Evolutionary conservation across 495 filamentous ascomycete species (phyloP).

Genomic region (Cercophora scortea): DNA sequence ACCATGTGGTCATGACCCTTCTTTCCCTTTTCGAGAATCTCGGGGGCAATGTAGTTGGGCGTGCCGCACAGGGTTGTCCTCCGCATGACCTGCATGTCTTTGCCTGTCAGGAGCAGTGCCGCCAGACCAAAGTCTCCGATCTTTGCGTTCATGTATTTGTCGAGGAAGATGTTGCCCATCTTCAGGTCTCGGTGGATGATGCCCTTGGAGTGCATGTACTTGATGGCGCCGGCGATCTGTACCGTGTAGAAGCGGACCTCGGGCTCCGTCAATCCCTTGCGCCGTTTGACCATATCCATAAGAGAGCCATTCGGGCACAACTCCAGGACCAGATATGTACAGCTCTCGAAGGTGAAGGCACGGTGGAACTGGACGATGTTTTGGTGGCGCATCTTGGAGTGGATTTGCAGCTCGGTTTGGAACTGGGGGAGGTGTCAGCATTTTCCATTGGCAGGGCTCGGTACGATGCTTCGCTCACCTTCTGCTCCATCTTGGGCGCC

Average conservation of each 20-base stretch:
- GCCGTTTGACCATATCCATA: slow-evolving; percentile 92
- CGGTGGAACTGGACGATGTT: slow-evolving; percentile 93
- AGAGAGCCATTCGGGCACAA: slow-evolving; percentile 94
- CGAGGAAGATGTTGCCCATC: slow-evolving; percentile 95
- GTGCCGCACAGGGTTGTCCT: slow-evolving; percentile 93
- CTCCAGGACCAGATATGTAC: slow-evolving; percentile 91
- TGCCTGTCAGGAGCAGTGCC: slow-evolving; percentile 80
- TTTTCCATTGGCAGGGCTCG: background rate
- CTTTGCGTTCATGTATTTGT: slow-evolving; percentile 94
- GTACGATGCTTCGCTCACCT: slow-evolving; percentile 45
- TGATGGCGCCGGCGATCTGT: slow-evolving; percentile 91
- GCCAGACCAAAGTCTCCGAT: slow-evolving; percentile 96
- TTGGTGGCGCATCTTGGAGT: slow-evolving; percentile 91
- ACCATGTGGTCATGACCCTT: slow-evolving; percentile 85
- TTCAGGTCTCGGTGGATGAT: slow-evolving; percentile 97
- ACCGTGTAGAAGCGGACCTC: slow-evolving; percentile 89
- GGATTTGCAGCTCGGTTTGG: slow-evolving; percentile 93
- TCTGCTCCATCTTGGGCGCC: slow-evolving; percentile 74
- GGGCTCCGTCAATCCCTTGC: slow-evolving; percentile 78
- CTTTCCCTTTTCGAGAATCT: slow-evolving; percentile 80
- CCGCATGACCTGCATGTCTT: slow-evolving; percentile 65
- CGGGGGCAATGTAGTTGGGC: slow-evolving; percentile 96
- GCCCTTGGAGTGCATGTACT: slow-evolving; percentile 89
- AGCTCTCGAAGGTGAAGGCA: slow-evolving; percentile 81
- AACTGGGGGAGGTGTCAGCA: slow-evolving; percentile 55